Conservation (phyloP, 1,284 basidiomycete species). For the Cryptococcus sp. region DNA sequence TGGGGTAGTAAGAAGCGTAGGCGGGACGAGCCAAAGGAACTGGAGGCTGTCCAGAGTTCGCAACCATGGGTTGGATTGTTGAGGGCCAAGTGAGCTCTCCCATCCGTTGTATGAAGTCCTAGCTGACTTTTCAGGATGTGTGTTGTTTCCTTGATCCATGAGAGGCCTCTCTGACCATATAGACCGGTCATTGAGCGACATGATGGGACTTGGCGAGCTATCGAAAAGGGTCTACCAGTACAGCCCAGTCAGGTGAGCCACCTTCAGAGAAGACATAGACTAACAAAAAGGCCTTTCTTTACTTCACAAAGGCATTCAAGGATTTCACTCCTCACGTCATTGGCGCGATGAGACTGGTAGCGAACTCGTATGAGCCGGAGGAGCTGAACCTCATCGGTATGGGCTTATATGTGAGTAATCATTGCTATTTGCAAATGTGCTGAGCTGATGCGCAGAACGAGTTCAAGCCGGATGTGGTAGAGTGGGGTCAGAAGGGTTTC, state of each 20-base stretch:
- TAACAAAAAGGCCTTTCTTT: slow-evolving; percentile 60
- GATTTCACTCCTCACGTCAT: slow-evolving; percentile 69
- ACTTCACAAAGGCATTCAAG: slow-evolving; percentile 72
- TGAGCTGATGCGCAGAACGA: slow-evolving; percentile 24
- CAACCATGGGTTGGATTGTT: slow-evolving; percentile 92
- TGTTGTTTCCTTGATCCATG: background rate
- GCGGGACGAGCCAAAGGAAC: slow-evolving; percentile 26
- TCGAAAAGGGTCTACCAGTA: slow-evolving; percentile 67
- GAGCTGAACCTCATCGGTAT: slow-evolving; percentile 69
- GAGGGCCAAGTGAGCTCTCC: slow-evolving; percentile 64
- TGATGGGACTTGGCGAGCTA: slow-evolving; percentile 70
- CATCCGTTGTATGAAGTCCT: background rate
- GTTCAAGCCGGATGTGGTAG: slow-evolving; percentile 46
- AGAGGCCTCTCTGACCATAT: slow-evolving; percentile 2
- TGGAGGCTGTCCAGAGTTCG: slow-evolving; percentile 60
- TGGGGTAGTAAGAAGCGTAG: slow-evolving; percentile 6
- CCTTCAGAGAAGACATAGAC: background rate
- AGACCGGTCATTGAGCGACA: slow-evolving; percentile 76
- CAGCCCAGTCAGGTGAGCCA: slow-evolving; percentile 57
- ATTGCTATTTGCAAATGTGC: background rate
- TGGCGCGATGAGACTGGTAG: slow-evolving; percentile 75
- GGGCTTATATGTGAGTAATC: slow-evolving; percentile 58
- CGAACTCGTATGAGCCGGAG: slow-evolving; percentile 59
- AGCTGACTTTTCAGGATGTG: background rate
- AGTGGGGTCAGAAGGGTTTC: slow-evolving; percentile 45